Base-by-base conservation (phyloP, 1,284 basidiomycete genomes). In the Athelia sp. region DNA sequence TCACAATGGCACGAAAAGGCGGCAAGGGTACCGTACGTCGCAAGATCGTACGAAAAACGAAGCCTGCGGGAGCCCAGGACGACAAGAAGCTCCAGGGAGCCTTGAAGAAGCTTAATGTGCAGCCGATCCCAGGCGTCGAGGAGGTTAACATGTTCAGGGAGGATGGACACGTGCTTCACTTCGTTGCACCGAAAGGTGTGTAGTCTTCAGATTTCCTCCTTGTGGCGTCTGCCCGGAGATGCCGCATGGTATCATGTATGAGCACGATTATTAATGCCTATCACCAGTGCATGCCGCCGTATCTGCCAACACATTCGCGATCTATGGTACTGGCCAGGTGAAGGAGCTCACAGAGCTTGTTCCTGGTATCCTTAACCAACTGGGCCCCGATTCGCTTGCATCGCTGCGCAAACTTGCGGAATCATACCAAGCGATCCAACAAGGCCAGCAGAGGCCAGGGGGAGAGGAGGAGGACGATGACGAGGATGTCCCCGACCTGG, bases 91-190 rank as follows among this genome's bases (percentile, higher is more conserved):
- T 99, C 52, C 94, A 97, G 74, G 89, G 85, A 49, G 94, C 94
- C 32, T 81, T 99, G 66, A 98, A 99, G 83, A 99, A 99, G 78
- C 79, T 99, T 65, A 94, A 94, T 68, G 93, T 98, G 55, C 90
- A 95, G 72, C 93, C 95, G 59, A 91, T 98, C 63, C 75, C 86
- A 46, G 94, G 91, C 54, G 93, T 98, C 50, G 97, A 99, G 81
- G 97, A 99, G 76, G 96, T 98, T 62, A 99, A 99, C 84, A 99
- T 99, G 97, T 99, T 99, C 83, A 87, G 87, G 71, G 95, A 98
- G 72, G 95, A 99, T 67, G 95, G 96, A 62, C 97, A 96, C 68
- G 96, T 99, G 52, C 79, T 99, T 62, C 96, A 99, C 77, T 99
- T 99, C 76, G 82, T 82, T 53, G 82, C 87, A 58, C 95, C 96